phyloP scores from a whole-genome alignment of 1,284 basidiomycete genomes.

The Uromyces viciae-fabae region DNA sequence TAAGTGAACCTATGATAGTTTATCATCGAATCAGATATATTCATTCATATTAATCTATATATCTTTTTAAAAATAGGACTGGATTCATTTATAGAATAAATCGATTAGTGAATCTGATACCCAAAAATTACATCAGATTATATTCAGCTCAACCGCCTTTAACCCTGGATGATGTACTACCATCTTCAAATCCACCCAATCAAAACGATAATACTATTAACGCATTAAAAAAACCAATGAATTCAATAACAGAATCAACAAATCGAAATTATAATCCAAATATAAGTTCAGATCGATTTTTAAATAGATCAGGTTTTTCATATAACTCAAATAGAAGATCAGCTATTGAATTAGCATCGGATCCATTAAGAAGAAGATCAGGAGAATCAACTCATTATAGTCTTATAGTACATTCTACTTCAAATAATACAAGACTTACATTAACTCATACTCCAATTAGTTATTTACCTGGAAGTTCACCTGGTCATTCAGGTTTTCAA shows the following conservation, averaged over 20 bases:
- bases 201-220: neutral
- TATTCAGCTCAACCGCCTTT: constrained; percentile 12
- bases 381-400: constrained; percentile 32
- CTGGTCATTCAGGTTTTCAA: constrained; percentile 25
- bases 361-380: constrained; percentile 27
- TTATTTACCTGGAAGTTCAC: constrained; percentile 25
- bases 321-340: neutral
- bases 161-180: constrained; percentile 38
- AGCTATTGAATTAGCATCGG: constrained; percentile 25
- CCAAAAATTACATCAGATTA: too few species aligned
- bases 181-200: neutral
- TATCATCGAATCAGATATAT: too few species aligned
- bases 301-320: neutral
- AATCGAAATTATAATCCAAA: neutral
- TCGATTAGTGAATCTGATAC: too few species aligned
- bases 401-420: constrained; percentile 21
- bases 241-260: neutral
- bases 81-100: too few species aligned
- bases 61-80: too few species aligned
- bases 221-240: too few species aligned
- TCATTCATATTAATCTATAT: too few species aligned
- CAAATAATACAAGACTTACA: constrained; percentile 38
- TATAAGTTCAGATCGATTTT: neutral
- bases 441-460: constrained; percentile 37
- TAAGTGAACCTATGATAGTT: too few species aligned